phyloP scores from a whole-genome alignment of 345 rosid genomes.

The Citrus unshiu region DNA sequence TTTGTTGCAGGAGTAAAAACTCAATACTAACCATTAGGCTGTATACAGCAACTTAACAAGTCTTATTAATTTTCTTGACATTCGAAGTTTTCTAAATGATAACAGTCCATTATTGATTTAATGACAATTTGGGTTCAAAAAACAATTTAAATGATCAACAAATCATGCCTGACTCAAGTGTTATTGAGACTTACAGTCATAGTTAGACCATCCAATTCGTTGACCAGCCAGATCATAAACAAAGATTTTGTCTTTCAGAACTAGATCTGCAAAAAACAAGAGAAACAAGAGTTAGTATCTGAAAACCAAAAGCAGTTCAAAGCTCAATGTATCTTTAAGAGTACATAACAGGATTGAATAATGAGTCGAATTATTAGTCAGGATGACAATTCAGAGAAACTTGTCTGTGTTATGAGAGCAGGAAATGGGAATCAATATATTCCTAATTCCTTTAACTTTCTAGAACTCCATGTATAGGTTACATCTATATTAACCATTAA shows the following conservation, averaged over 20 bases:
- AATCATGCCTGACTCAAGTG: neutral
- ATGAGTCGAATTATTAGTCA: neutral
- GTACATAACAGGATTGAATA: neutral
- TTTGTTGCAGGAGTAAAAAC: neutral
- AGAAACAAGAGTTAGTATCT: neutral
- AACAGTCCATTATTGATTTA: neutral
- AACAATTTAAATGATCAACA: neutral
- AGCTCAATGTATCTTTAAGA: neutral
- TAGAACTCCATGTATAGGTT: neutral
- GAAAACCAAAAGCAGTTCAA: neutral
- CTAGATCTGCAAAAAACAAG: slow-evolving; percentile 58
- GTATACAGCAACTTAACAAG: neutral
- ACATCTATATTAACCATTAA: neutral
- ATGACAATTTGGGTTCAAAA: neutral
- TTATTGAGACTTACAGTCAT: slow-evolving; percentile 62
- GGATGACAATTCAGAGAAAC: neutral
- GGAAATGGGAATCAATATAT: neutral
- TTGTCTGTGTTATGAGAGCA: neutral
- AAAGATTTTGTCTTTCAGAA: slow-evolving; percentile 80
- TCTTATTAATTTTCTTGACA: neutral
- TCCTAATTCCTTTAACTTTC: neutral
- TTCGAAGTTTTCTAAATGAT: neutral
- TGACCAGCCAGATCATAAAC: slow-evolving; percentile 82
- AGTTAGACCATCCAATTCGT: slow-evolving; percentile 83
- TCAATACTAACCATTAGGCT: neutral